phyloP scores from a whole-genome alignment of 1,284 basidiomycete species.

The Singerocomus rubriflavus region DNA sequence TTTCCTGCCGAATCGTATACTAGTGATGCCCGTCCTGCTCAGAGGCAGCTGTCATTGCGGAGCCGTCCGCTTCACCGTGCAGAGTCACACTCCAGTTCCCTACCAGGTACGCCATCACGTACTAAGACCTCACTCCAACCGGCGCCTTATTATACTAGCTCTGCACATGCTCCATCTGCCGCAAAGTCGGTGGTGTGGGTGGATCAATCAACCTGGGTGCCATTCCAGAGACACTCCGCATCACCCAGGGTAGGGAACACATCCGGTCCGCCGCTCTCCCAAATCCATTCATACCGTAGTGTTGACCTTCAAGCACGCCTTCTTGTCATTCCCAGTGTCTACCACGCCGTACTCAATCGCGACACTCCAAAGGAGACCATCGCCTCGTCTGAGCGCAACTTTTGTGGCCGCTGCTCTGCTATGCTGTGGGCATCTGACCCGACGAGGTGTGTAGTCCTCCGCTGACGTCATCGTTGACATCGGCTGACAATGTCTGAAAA shows the following conservation, averaged over 20 bases:
- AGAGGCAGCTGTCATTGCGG: constrained; percentile 63
- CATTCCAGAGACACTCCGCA: constrained; percentile 42
- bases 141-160: constrained; percentile 33
- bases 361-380: constrained; percentile 46
- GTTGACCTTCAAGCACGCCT: background rate
- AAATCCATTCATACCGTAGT: too few relatives aligned
- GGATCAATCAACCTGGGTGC: constrained; percentile 60
- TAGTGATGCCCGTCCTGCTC: constrained; percentile 50
- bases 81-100: constrained; percentile 55
- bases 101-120: constrained; percentile 44
- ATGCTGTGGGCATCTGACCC: constrained; percentile 62
- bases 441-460: constrained; percentile 40
- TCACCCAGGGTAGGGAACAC: constrained; percentile 48
- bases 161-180: constrained; percentile 61
- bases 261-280: constrained; percentile 38
- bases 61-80: constrained; percentile 48
- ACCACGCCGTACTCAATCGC: constrained; percentile 53
- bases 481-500: background rate
- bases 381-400: constrained; percentile 52
- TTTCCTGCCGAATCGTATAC: background rate
- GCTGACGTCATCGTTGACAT: background rate
- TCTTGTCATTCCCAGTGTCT: constrained; percentile 37
- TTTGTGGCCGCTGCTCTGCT: constrained; percentile 54
- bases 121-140: background rate
- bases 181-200: constrained; percentile 58